These are phyloP conservation scores for Nothophaeocryptopus gaeumannii DNA, from an alignment of 2,329 filamentous ascomycete genomes.

Conservation along the genomic window DNA sequence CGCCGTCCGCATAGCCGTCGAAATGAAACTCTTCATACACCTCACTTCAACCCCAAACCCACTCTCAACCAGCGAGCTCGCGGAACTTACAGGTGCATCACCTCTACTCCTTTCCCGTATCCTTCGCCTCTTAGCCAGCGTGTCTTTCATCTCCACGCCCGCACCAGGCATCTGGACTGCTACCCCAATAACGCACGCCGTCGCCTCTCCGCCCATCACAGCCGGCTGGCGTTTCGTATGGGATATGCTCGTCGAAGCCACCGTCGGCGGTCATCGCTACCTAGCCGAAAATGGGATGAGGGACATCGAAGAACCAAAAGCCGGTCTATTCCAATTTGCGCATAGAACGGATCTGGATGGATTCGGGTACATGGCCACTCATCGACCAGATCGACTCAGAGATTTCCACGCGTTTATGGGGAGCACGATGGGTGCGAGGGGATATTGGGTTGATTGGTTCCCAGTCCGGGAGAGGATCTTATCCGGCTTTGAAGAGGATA, in stretches of 20 bases:
- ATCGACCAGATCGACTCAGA: no score
- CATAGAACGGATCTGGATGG: not conserved
- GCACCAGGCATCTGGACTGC: not conserved
- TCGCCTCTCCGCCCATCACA: not conserved
- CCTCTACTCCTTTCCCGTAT: not conserved
- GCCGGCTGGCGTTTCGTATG: not conserved
- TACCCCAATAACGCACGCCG: not conserved
- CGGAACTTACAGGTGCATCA: not conserved
- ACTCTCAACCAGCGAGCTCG: not conserved
- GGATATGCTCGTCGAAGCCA: conserved; percentile 4
- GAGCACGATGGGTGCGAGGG: not conserved
- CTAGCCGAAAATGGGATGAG: not conserved
- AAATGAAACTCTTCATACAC: not conserved
- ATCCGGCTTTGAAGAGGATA: not conserved
- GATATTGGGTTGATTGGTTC: not conserved
- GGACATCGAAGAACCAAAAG: not conserved
- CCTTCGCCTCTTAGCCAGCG: not conserved
- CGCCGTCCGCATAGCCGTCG: not conserved
- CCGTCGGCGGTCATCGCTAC: not conserved
- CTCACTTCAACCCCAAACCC: not conserved
- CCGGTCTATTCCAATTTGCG: not conserved
- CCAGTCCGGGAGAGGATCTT: not conserved
- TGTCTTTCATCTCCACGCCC: not conserved
- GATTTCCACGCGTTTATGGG: not conserved
- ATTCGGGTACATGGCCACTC: not conserved